Evolutionary conservation across 371 early-diverging fungal species (phyloP).

Genomic region (Mucor mucedo): DNA sequence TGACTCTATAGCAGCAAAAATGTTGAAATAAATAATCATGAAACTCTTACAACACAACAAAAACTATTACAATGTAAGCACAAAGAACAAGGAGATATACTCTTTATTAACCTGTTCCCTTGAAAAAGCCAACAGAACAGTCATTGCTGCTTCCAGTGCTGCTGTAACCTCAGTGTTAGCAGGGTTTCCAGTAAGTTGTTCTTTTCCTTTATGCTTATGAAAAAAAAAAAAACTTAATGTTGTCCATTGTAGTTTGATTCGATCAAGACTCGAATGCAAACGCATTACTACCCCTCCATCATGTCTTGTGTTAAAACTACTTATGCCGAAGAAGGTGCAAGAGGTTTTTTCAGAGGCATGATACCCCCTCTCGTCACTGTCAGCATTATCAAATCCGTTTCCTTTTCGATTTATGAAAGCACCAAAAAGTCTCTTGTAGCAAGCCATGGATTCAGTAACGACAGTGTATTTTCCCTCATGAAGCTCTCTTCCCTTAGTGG

Average conservation of each 20-base stretch:
- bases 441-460: constrained; percentile 33
- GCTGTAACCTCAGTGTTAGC: constrained; percentile 62
- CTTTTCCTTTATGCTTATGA: background rate
- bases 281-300: constrained; percentile 71
- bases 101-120: background rate
- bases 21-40: constrained; percentile 10
- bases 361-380: constrained; percentile 78
- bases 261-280: constrained; percentile 84
- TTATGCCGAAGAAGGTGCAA: constrained; percentile 71
- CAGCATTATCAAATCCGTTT: constrained; percentile 73
- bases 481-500: constrained; percentile 65
- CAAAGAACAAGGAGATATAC: background rate
- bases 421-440: constrained; percentile 44
- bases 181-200: constrained; percentile 58
- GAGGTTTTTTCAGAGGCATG: constrained; percentile 78
- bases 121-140: constrained; percentile 58
- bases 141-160: constrained; percentile 68
- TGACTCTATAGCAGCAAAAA: constrained; percentile 8
- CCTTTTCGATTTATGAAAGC: constrained; percentile 77
- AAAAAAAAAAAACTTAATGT: background rate
- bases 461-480: constrained; percentile 45
- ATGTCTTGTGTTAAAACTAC: constrained; percentile 70
- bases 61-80: constrained; percentile 24
- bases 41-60: constrained; percentile 10
- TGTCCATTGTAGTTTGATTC: constrained; percentile 67